Base-by-base conservation (phyloP, 495 filamentous ascomycete genomes). In the Lasiosphaeria hispida region DNA sequence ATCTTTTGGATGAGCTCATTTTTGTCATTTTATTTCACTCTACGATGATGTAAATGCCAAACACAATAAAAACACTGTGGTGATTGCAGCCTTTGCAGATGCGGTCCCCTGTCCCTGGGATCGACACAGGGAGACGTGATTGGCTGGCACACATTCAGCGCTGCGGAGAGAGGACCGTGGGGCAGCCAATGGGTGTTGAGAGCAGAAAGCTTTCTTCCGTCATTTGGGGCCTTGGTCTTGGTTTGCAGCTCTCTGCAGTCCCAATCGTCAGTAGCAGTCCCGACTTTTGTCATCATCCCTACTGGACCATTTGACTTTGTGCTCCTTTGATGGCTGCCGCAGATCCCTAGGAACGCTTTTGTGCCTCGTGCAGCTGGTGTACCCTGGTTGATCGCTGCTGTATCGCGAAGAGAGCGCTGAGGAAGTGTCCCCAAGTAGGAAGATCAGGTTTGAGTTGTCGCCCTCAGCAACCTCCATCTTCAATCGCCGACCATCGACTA, bases 181-280 rank as follows among this genome's bases (percentile, higher is more conserved):
- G 43, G 57, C 48, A 45, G 41, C 57, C 57, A 59, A 59, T 59
- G 30, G 42, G 39, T 38, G 50, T 38, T 33, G 33, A 19, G 15
- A n/a, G 39, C 57, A 54, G 23, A 19, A 59, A 48, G 54, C 30
- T 47, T 58, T 30, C 33, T 53, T 40, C 38, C 53, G 53, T 36
- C 40, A 55, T 55, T 45, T 30, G 40, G 30, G 47, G 36, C 43
- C 43, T 40, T 23, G 42, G 43, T 47, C 30, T 15, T 17, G 43
- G 17, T 47, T 17, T 23, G 43, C 43, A 47, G 43, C 43, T 23
- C 43, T 23, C 17, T 7, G 11, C 43, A 30, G 23, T 19, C 43
- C 30, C 43, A n/a, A n/a, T n/a, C n/a, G n/a, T n/a, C n/a, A n/a
- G n/a, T n/a, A n/a, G n/a, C n/a, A 47, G 43, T 23, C 30, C 14